Base-by-base conservation (phyloP, 169 alveolate species). In the Cyclospora cayetanensis region DNA sequence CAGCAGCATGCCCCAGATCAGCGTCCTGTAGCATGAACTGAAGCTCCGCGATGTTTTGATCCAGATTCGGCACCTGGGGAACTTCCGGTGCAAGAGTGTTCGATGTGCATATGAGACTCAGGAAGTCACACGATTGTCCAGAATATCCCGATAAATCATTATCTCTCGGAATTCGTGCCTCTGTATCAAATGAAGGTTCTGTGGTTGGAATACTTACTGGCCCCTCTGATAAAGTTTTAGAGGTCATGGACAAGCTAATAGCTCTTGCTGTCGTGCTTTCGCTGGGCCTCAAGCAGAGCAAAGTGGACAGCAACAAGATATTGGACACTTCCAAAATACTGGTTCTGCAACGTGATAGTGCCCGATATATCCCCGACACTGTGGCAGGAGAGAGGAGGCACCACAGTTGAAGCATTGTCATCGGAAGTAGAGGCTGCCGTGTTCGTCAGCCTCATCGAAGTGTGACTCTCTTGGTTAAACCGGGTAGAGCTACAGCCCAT, bases 401-500 rank as follows among this genome's bases (percentile, higher is more conserved):
- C 85, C 4, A 39, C 60, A 74, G 85, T 74, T 46, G 85, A 35
- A 74, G 12, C 85, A 74, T 74, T 74, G 85, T 74, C 85, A 41
- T 35, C 85, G 1, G 85, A 63, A 41, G 60, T 41, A 12, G 53
- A 25, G 53, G 60, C 85, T 15, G 85, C 85, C 11, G 60, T 74
- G 34, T 74, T 74, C 22, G 65, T 41, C 65, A 41, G 66, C 85
- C n/a, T 74, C 85, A 74, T 74, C n/a, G n/a, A n/a, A n/a, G n/a
- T n/a, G n/a, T n/a, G n/a, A n/a, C n/a, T n/a, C n/a, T n/a, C n/a
- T 74, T 35, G 84, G 27, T 52, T 37, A 22, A 46, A 46, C 20
- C 25, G 25, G 60, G 3, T 46, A 46, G 60, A 46, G 60, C n/a
- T n/a, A n/a, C n/a, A n/a, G n/a, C n/a, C n/a, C n/a, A n/a, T n/a